A percentile compares a stretch with the other conserved stretches of the same genome.
Conservation (phyloP, 2,329 filamentous ascomycete species). For the Penicillium sp. region DNA sequence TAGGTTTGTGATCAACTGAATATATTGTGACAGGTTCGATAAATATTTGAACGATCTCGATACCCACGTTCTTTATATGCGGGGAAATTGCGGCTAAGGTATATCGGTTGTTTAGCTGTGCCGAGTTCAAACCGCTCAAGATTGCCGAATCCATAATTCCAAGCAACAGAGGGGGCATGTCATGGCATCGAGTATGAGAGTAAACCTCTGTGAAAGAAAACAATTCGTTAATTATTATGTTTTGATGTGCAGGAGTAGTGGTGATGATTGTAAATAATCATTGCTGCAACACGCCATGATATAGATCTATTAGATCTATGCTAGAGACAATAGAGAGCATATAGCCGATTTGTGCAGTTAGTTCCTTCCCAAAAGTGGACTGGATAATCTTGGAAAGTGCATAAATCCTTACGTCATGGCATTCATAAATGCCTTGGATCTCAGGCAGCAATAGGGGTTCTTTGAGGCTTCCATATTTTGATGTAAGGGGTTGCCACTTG, state of each 20-base stretch:
- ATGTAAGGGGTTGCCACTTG: conserved; percentile 3
- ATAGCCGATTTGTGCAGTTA: background rate
- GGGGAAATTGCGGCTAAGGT: background rate
- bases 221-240: too few species aligned
- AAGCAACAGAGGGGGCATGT: too few species aligned
- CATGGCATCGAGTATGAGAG: too few species aligned
- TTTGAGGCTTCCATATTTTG: background rate
- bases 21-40: background rate
- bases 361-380: background rate
- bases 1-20: background rate
- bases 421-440: background rate
- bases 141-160: too few species aligned
- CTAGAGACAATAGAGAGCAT: background rate
- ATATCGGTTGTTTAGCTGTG: background rate
- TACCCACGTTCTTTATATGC: background rate
- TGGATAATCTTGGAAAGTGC: too few species aligned
- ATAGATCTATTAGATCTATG: too few species aligned
- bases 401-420: background rate
- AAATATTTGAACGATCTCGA: background rate
- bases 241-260: too few species aligned
- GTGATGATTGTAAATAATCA: too few species aligned
- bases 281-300: too few species aligned
- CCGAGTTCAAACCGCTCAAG: background rate
- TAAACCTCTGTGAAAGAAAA: too few species aligned
- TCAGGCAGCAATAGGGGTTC: background rate